These are phyloP conservation scores for Sugiyamaella qingdaonensis DNA, from an alignment of 805 yeast genomes.

Conservation along the genomic window DNA sequence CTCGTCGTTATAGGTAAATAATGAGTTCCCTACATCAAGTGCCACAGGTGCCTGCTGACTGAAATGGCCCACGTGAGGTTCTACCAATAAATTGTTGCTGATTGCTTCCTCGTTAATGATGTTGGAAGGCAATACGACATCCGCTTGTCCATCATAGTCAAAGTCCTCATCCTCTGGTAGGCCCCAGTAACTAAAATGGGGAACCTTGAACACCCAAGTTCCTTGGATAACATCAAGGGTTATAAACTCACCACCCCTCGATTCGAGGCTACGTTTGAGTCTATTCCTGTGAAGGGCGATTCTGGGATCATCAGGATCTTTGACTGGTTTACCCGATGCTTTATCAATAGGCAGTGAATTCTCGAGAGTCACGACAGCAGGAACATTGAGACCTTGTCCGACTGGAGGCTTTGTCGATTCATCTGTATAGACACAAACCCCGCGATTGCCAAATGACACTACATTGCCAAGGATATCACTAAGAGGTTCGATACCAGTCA, in stretches of 20 bases:
- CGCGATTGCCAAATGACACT: slow-evolving; percentile 55
- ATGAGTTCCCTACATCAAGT: too few relatives aligned
- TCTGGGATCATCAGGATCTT: slow-evolving; percentile 65
- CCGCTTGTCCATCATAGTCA: slow-evolving; percentile 46
- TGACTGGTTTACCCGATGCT: slow-evolving; percentile 51
- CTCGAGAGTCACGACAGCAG: slow-evolving; percentile 67
- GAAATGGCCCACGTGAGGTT: too few relatives aligned
- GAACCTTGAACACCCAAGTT: slow-evolving; percentile 74
- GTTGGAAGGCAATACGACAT: slow-evolving; percentile 38
- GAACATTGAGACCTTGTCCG: slow-evolving; percentile 76
- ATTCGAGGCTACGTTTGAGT: slow-evolving; percentile 44
- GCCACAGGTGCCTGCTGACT: too few relatives aligned
- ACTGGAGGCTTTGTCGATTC: slow-evolving; percentile 48
- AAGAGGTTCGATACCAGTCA: slow-evolving; percentile 56
- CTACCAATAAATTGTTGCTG: too few relatives aligned
- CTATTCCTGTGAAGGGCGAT: slow-evolving; percentile 41
- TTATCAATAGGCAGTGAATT: slow-evolving; percentile 70
- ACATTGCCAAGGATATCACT: slow-evolving; percentile 61
- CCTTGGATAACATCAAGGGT: slow-evolving; percentile 75
- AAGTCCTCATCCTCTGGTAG: slow-evolving; percentile 35
- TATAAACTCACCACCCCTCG: slow-evolving; percentile 71
- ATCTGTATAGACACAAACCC: slow-evolving; percentile 69
- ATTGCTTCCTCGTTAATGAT: too few relatives aligned
- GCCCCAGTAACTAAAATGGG: slow-evolving; percentile 96
- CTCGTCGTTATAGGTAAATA: too few relatives aligned